Evolutionary conservation across 192 early-diverging fungal species (phyloP).

Genomic region (Podila verticillata): DNA sequence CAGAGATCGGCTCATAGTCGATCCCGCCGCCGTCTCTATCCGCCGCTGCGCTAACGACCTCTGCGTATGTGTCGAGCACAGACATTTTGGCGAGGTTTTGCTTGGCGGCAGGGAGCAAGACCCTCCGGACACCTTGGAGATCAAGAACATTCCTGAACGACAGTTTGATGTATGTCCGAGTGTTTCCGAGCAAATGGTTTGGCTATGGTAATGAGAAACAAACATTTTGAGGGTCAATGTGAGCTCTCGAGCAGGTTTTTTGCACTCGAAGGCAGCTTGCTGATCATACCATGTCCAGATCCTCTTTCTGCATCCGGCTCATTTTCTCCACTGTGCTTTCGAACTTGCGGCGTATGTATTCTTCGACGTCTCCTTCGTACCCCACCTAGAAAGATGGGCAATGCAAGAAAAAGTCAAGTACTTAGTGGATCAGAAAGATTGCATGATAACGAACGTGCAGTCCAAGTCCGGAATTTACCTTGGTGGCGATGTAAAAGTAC

Average conservation of each 20-base stretch:
- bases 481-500: constrained; percentile 90
- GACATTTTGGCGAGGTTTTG: constrained; percentile 74
- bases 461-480: constrained; percentile 55
- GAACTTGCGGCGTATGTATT: constrained; percentile 79
- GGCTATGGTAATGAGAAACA: constrained; percentile 57
- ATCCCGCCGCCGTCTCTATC: constrained; percentile 17
- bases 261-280: not conserved
- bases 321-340: constrained; percentile 73
- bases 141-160: constrained; percentile 87
- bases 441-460: constrained; percentile 1
- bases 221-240: not conserved
- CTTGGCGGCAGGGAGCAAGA: constrained; percentile 73
- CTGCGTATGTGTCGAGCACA: constrained; percentile 76
- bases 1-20: constrained; percentile 22
- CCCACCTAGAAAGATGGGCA: constrained; percentile 60
- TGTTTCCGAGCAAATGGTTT: constrained; percentile 88
- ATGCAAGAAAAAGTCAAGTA: not conserved
- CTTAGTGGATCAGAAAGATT: not conserved
- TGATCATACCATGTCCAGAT: constrained; percentile 76
- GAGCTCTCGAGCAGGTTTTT: not conserved
- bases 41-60: constrained; percentile 62
- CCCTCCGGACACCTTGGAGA: constrained; percentile 77
- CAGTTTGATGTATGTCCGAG: constrained; percentile 78
- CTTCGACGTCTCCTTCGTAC: constrained; percentile 84
- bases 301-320: constrained; percentile 76